Percentiles rank a stretch among this genome's conserved stretches.
Conservation (phyloP, 2,329 filamentous ascomycete species). For the Exophiala alcalophila region DNA sequence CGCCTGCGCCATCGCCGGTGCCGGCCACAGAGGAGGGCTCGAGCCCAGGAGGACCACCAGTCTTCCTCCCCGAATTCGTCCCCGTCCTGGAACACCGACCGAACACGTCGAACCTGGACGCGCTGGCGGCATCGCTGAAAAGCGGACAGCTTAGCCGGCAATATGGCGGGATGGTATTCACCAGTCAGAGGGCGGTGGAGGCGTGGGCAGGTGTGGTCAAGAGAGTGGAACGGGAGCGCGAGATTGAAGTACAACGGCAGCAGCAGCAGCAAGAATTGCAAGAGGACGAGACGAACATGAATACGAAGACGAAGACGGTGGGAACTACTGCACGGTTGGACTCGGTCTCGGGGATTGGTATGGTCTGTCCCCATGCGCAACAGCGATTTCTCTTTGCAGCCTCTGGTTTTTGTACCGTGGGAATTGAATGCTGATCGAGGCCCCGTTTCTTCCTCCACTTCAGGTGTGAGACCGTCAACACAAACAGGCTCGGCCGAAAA, state of each 20-base stretch:
- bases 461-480: slow-evolving; percentile 4
- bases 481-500: too few species aligned
- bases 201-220: slow-evolving; percentile 41
- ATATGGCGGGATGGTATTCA: slow-evolving; percentile 51
- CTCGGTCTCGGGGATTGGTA: slow-evolving; percentile 29
- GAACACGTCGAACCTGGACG: slow-evolving; percentile 37
- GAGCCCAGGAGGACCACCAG: not conserved
- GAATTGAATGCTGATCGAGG: slow-evolving; percentile 2
- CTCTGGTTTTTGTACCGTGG: not conserved
- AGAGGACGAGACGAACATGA: not conserved
- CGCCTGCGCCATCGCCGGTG: slow-evolving; percentile 1
- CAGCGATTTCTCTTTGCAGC: not conserved
- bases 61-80: slow-evolving; percentile 37
- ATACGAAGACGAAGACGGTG: not conserved
- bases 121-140: slow-evolving; percentile 38
- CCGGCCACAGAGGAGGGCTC: slow-evolving; percentile 5
- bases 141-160: slow-evolving; percentile 33
- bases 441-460: too few species aligned
- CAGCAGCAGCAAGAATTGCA: not conserved
- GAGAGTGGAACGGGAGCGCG: slow-evolving; percentile 26
- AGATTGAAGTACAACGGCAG: not conserved
- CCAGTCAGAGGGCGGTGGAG: slow-evolving; percentile 49
- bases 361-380: slow-evolving; percentile 22
- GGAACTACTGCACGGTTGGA: too few species aligned
- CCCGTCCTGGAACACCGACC: slow-evolving; percentile 48